Conservation (phyloP, 257 asterid species). For the Primulina eburnea region DNA sequence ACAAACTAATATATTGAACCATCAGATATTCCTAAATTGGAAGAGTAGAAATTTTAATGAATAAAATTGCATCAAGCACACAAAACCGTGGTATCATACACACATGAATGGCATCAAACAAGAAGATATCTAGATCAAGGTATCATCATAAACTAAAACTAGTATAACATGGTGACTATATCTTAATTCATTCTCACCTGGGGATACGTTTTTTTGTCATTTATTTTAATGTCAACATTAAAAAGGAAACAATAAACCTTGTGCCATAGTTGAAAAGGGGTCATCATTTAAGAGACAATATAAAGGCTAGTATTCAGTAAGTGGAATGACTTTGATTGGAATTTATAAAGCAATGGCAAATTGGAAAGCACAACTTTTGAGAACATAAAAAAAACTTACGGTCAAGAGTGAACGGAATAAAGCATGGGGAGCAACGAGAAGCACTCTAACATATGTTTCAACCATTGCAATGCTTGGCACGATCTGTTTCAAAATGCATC, state of each 20-base stretch:
- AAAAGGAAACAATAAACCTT: constrained; percentile 9
- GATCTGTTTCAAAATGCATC: constrained; percentile 53
- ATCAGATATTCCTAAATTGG: too few species aligned
- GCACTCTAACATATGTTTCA: constrained; percentile 88
- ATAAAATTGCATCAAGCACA: too few species aligned
- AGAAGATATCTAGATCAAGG: neutral
- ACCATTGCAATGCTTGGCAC: constrained; percentile 97
- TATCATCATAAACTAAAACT: neutral
- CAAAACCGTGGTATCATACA: too few species aligned
- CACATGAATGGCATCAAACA: constrained; percentile 5
- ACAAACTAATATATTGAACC: too few species aligned
- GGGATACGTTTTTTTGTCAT: neutral
- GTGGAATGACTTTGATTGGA: constrained; percentile 14
- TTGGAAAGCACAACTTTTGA: constrained; percentile 15
- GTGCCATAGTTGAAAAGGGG: neutral
- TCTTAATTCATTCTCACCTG: constrained; percentile 1
- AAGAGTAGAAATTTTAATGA: too few species aligned
- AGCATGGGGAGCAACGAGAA: constrained; percentile 88
- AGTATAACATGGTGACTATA: neutral
- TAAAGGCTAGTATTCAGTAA: constrained; percentile 6
- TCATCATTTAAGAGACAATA: neutral
- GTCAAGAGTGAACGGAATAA: constrained; percentile 79
- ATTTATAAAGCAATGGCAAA: constrained; percentile 7
- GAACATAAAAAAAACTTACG: constrained; percentile 38
- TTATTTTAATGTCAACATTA: neutral